Evolutionary conservation across 1,284 basidiomycete genomes (phyloP).

Genomic region (Porogramme epimiltina): DNA sequence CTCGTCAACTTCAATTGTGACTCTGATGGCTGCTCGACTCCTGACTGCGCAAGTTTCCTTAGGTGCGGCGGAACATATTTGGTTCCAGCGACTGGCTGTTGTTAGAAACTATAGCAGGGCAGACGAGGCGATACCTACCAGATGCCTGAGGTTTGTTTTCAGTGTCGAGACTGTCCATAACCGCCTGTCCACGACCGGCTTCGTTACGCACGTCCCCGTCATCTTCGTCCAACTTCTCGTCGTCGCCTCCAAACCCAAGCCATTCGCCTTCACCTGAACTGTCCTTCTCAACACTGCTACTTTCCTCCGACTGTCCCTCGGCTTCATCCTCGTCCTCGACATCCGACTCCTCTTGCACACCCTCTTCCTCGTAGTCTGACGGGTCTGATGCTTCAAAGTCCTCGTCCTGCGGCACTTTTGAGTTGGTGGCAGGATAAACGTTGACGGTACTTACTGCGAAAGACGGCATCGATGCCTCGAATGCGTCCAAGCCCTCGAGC

Average conservation of each 20-base stretch:
- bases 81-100: conserved; percentile 21
- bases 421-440: background rate
- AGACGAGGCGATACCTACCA: background rate
- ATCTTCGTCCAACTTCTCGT: background rate
- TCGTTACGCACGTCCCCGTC: background rate
- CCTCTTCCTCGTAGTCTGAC: conserved; percentile 12
- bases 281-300: no score
- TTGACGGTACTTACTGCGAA: conserved; percentile 1
- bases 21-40: conserved; percentile 45
- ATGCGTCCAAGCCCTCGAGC: conserved; percentile 26
- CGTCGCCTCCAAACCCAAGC: conserved; percentile 24
- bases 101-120: background rate
- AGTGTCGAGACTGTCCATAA: background rate
- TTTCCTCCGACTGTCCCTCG: conserved; percentile 19
- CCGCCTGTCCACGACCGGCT: background rate
- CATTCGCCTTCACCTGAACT: conserved; percentile 22
- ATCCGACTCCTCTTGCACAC: conserved; percentile 15
- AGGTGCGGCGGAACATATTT: conserved; percentile 70
- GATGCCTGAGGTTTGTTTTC: background rate
- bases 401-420: conserved; percentile 1
- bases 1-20: conserved; percentile 68
- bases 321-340: conserved; percentile 16
- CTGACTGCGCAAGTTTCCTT: conserved; percentile 41
- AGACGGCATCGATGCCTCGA: conserved; percentile 24
- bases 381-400: background rate